Percentiles rank a stretch among this genome's conserved stretches.
Evolutionary conservation across 768 basidiomycete genomes (phyloP).

Genomic region (Tylopilus felleus): DNA sequence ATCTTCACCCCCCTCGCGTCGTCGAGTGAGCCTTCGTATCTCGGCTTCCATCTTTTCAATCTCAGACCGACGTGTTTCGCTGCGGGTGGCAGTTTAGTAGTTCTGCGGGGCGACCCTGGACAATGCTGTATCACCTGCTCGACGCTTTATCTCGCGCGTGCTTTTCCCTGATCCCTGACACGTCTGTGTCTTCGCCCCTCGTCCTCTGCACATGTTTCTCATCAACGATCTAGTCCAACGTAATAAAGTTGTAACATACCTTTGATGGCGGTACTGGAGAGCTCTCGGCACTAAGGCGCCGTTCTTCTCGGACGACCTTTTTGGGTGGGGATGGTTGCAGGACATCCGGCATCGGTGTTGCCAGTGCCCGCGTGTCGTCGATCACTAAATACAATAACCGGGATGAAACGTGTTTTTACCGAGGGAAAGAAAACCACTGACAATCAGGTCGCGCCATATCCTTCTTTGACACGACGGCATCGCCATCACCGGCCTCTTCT

Average conservation of each 20-base stretch:
- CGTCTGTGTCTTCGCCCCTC: constrained; percentile 41
- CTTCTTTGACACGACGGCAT: constrained; percentile 57
- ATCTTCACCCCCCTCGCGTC: constrained; percentile 50
- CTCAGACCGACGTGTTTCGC: constrained; percentile 64
- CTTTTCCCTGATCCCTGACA: constrained; percentile 70
- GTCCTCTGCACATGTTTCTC: background rate
- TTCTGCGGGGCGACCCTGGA: no score
- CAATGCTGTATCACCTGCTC: no score
- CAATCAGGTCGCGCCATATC: constrained; percentile 80
- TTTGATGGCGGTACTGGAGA: constrained; percentile 11
- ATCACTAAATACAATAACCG: constrained; percentile 22
- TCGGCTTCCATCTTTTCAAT: constrained; percentile 88
- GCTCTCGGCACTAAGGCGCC: background rate
- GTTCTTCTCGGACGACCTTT: constrained; percentile 4
- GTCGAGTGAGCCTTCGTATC: constrained; percentile 72
- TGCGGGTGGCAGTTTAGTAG: constrained; percentile 25
- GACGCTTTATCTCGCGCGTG: constrained; percentile 70
- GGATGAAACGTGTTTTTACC: background rate
- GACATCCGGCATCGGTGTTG: constrained; percentile 10
- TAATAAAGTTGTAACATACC: constrained; percentile 6
- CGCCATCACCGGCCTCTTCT: constrained; percentile 53
- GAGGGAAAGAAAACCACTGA: constrained; percentile 38
- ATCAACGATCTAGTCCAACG: background rate
- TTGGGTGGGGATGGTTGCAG: background rate
- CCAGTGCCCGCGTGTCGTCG: constrained; percentile 7